These are phyloP conservation scores for Angophora floribunda DNA, from an alignment of 345 rosid genomes.

Conservation along the genomic window DNA sequence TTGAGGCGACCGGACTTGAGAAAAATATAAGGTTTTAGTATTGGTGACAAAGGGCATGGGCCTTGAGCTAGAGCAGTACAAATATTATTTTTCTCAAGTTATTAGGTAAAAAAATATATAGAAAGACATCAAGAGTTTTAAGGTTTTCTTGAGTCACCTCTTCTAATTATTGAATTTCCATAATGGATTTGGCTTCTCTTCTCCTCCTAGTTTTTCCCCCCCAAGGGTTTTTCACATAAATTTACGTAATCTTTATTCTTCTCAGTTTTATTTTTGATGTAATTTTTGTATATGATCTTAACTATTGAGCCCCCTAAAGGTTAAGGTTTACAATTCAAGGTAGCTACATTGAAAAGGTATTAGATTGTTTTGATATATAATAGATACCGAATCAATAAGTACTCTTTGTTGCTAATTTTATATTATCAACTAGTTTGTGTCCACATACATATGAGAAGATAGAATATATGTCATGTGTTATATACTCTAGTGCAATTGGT, in stretches of 20 bases:
- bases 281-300: fast-evolving
- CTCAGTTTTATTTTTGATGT: background rate
- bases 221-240: background rate
- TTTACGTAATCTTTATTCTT: background rate
- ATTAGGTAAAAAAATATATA: too few relatives aligned
- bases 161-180: background rate
- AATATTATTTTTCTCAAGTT: background rate
- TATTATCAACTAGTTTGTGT: background rate
- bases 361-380: background rate
- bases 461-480: background rate
- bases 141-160: background rate
- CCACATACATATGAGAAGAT: background rate
- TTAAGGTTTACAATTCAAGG: too few relatives aligned
- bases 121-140: fast-evolving
- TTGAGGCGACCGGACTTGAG: background rate
- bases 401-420: too few relatives aligned
- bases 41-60: background rate
- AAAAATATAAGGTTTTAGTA: background rate
- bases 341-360: background rate
- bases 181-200: too few relatives aligned
- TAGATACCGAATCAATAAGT: background rate
- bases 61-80: background rate
- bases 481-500: background rate
- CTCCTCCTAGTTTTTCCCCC: fast-evolving
- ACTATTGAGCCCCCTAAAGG: background rate